Conservation (phyloP, 75 land plant genomes). For the Pinus taeda region DNA sequence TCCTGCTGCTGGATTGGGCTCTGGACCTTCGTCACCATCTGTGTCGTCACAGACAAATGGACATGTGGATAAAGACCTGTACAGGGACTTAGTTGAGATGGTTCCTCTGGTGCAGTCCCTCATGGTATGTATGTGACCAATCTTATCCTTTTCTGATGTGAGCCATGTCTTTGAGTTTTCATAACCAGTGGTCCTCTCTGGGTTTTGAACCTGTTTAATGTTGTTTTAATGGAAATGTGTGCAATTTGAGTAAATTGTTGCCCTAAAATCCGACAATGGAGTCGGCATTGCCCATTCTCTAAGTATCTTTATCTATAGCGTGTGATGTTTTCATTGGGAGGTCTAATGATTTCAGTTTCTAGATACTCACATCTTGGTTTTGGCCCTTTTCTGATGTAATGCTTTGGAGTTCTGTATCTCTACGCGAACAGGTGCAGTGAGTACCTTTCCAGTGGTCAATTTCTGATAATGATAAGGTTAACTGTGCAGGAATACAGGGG, state of each 20-base stretch:
- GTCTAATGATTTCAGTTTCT: no score
- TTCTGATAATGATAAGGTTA: neutral
- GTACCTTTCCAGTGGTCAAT: no score
- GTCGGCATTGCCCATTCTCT: neutral
- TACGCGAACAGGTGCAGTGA: no score
- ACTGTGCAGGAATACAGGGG: slow-evolving; percentile 2
- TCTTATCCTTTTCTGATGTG: neutral
- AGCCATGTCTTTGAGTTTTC: neutral
- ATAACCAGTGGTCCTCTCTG: no score
- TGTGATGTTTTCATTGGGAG: no score
- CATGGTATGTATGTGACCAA: slow-evolving; percentile 2
- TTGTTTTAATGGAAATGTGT: neutral
- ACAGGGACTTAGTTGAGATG: slow-evolving; percentile 1
- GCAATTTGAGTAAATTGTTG: neutral
- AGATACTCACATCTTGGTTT: no score
- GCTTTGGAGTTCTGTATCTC: no score
- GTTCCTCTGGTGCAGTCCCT: neutral
- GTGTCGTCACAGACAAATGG: neutral
- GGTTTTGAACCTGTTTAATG: neutral
- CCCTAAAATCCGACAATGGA: neutral
- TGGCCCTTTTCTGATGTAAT: no score
- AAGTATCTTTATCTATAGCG: no score
- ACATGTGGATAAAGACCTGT: neutral
- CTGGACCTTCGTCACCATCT: slow-evolving; percentile 7
- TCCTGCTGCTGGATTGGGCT: slow-evolving; percentile 1